Conservation (phyloP, 805 yeast genomes). For the Saccharomycopsis fermentans region DNA sequence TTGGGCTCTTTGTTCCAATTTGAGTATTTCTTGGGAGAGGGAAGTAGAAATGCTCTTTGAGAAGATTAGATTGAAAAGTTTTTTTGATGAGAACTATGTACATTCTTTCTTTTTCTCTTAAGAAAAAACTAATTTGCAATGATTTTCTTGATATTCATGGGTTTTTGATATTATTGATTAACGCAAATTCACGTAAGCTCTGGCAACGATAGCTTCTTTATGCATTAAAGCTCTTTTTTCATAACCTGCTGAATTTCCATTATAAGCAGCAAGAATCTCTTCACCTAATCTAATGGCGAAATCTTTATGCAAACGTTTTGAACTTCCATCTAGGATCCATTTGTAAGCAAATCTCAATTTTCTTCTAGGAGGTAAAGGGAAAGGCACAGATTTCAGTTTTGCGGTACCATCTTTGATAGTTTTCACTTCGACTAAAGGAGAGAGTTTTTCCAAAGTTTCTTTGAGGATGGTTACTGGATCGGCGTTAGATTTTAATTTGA, state of each 20-base stretch:
- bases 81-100: too few relatives aligned
- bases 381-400: slow-evolving; percentile 70
- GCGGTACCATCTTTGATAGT: slow-evolving; percentile 80
- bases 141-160: too few relatives aligned
- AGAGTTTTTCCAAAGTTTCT: slow-evolving; percentile 66
- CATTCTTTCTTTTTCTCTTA: too few relatives aligned
- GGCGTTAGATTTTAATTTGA: slow-evolving; percentile 48
- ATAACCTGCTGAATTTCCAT: slow-evolving; percentile 72
- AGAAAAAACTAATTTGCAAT: too few relatives aligned
- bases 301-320: slow-evolving; percentile 67
- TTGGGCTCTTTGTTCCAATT: too few relatives aligned
- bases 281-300: slow-evolving; percentile 85
- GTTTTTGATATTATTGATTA: too few relatives aligned
- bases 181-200: slow-evolving; percentile 56
- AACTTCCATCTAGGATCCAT: slow-evolving; percentile 84
- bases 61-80: too few relatives aligned
- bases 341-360: slow-evolving; percentile 77
- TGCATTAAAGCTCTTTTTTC: slow-evolving; percentile 80
- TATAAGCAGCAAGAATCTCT: slow-evolving; percentile 67
- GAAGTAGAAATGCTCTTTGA: too few relatives aligned
- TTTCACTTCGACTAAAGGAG: slow-evolving; percentile 73
- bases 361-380: slow-evolving; percentile 72
- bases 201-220: slow-evolving; percentile 76
- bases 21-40: too few relatives aligned
- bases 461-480: slow-evolving; percentile 76